Conservation (phyloP, 2,329 filamentous ascomycete species). For the Sclerotinia minor region DNA sequence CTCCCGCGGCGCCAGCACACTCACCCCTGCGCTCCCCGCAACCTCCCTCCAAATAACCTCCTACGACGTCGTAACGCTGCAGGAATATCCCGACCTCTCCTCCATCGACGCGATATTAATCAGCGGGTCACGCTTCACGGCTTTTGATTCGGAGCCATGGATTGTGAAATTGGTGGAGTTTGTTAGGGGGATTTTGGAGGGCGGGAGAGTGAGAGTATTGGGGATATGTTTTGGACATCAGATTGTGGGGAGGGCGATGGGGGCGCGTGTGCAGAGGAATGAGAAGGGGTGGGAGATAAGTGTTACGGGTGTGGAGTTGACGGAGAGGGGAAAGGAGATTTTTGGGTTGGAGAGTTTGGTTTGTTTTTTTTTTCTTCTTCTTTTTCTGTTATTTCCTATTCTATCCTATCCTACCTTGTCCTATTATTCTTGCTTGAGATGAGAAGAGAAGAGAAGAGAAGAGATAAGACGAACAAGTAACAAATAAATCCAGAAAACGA, state of each 20-base stretch:
- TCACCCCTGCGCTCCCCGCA: constrained; percentile 47
- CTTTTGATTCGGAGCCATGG: constrained; percentile 74
- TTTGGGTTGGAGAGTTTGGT: constrained; percentile 66
- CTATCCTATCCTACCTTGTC: too few species aligned
- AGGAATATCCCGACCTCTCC: constrained; percentile 70
- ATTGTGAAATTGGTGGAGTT: constrained; percentile 73
- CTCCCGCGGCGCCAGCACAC: constrained; percentile 51
- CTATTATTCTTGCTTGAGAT: background rate
- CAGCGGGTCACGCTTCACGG: constrained; percentile 72
- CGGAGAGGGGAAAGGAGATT: constrained; percentile 66
- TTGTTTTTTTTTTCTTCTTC: too few species aligned
- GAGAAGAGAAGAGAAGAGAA: too few species aligned
- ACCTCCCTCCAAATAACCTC: constrained; percentile 46
- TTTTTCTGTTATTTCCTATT: too few species aligned
- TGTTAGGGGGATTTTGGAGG: constrained; percentile 57
- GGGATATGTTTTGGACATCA: constrained; percentile 89
- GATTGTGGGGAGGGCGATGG: constrained; percentile 74
- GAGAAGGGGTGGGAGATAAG: constrained; percentile 78
- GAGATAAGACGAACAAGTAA: too few species aligned
- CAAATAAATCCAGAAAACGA: background rate
- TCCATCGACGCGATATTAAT: constrained; percentile 80
- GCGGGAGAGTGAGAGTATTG: constrained; percentile 66
- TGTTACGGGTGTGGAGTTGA: constrained; percentile 68
- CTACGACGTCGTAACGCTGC: constrained; percentile 69
- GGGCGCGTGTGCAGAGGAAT: constrained; percentile 64